phyloP scores from a whole-genome alignment of 73 alveolate genomes.

The Paramecium caudatum region DNA sequence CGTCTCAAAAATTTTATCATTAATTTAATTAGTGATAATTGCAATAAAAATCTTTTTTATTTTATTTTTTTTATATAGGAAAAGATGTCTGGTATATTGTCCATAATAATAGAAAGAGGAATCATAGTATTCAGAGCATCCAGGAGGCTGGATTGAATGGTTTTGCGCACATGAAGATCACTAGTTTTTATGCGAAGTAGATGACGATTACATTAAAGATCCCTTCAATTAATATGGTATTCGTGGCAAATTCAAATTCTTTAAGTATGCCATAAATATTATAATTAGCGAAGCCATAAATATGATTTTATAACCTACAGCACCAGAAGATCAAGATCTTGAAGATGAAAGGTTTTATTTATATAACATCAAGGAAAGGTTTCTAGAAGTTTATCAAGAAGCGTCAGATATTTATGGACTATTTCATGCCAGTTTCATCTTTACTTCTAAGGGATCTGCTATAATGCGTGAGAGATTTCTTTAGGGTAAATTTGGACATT shows the following conservation, averaged over 20 bases:
- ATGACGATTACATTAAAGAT: constrained; percentile 91
- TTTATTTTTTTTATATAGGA: background rate
- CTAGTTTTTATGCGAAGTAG: constrained; percentile 90
- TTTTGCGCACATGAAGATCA: constrained; percentile 95
- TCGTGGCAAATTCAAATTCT: constrained; percentile 69
- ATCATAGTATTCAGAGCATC: constrained; percentile 62
- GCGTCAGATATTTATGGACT: constrained; percentile 93
- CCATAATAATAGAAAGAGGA: constrained; percentile 19
- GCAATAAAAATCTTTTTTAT: constrained; percentile 19
- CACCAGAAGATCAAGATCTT: constrained; percentile 91
- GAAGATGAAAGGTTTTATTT: constrained; percentile 81
- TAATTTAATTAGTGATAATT: background rate
- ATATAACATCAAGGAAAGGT: constrained; percentile 71
- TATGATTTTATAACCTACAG: constrained; percentile 87
- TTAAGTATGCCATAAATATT: constrained; percentile 51
- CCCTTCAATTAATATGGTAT: constrained; percentile 82
- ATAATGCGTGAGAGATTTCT: constrained; percentile 84
- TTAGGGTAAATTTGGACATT: constrained; percentile 85
- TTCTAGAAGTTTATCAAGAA: constrained; percentile 88
- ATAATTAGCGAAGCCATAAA: constrained; percentile 78
- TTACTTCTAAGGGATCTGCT: constrained; percentile 86
- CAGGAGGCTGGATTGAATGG: constrained; percentile 93
- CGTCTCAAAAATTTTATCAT: constrained; percentile 52
- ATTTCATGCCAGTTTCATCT: constrained; percentile 90
- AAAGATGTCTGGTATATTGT: constrained; percentile 65